Evolutionary conservation across 345 rosid genomes (phyloP), one percentile per base, ranked within the genome.

Genomic region (Capsella bursapastoris): DNA sequence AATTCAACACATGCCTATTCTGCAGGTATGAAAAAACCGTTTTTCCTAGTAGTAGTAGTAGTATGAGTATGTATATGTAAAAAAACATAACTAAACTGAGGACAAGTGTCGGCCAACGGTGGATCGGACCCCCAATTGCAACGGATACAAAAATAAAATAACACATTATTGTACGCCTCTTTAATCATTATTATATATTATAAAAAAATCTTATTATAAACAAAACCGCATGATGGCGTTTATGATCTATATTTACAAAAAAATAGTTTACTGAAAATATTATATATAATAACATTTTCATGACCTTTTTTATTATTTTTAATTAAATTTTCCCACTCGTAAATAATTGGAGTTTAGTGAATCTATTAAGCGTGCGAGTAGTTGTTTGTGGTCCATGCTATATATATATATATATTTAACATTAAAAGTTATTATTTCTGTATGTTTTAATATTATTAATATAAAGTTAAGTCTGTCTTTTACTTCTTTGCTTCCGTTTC

Each of bases 41-140:
- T 18, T 18, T 18, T 18, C 18, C 18, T 18, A 18, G 0, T 18
- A 18, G 18, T 22, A 22, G 25, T 22, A 22, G 25, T 22, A 22
- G 25, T 22, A 22, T 22, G 2, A 22, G 25, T 22, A 37, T 50
- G 16, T 37, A 15, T 57, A 16, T 65, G 35, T 35, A 28, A 45
- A 28, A 45, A 45, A 41, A 41, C 49, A 69, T 29, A 62, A 41
- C 16, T 13, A 9, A 67, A 52, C 1, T 9, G 75, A 63, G 35
- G 75, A 76, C 80, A 76, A 25, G 66, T 76, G 75, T 70, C 71
- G 64, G 5, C n/a, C 51, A 12, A 9, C 12, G 16, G 44, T 62
- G 37, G 38, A 55, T 63, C 45, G 80, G 80, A 64, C 80, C 71
- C 70, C 71, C 52, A 22, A 22, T 62, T 45, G 25, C 9, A 18